A percentile compares a stretch with the other conserved stretches of the same genome.
These are phyloP conservation scores for Cladophialophora chaetospira DNA, from an alignment of 2,329 filamentous ascomycete species.

Conservation along the genomic window DNA sequence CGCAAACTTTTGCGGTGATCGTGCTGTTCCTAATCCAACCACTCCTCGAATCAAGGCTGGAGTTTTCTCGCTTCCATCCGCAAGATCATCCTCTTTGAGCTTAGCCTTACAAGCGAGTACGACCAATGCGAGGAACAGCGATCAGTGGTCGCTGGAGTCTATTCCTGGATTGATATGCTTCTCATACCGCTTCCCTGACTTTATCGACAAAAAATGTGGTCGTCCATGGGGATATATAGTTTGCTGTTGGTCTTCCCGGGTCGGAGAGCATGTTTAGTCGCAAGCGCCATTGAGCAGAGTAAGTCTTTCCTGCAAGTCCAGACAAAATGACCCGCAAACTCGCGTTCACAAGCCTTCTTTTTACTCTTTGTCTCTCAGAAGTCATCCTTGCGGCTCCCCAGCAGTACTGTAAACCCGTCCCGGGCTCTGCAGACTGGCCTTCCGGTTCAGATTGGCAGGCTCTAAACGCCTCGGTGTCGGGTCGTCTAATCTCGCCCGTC, in stretches of 20 bases:
- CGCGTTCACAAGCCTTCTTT: background rate
- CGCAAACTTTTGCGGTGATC: background rate
- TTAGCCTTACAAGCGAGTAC: background rate
- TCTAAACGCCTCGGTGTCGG: conserved; percentile 42
- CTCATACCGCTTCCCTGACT: background rate
- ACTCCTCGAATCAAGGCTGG: background rate
- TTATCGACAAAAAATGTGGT: background rate
- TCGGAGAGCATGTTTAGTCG: background rate
- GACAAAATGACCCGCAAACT: conserved; percentile 3
- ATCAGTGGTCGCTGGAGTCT: background rate
- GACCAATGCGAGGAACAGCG: background rate
- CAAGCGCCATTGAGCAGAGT: background rate
- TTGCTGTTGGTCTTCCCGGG: background rate
- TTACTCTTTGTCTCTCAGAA: background rate
- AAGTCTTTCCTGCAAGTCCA: background rate
- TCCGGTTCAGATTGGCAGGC: conserved; percentile 38
- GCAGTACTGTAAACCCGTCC: conserved; percentile 30
- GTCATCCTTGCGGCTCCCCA: conserved; percentile 7
- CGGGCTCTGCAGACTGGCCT: conserved; percentile 39
- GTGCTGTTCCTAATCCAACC: background rate
- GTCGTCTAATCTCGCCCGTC: conserved; percentile 39
- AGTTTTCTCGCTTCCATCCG: background rate
- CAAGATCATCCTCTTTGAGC: conserved; percentile 10
- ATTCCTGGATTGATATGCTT: background rate
- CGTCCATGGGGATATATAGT: background rate